phyloP scores from a whole-genome alignment of 345 rosid genomes.

The Euphorbia pulcherrima region DNA sequence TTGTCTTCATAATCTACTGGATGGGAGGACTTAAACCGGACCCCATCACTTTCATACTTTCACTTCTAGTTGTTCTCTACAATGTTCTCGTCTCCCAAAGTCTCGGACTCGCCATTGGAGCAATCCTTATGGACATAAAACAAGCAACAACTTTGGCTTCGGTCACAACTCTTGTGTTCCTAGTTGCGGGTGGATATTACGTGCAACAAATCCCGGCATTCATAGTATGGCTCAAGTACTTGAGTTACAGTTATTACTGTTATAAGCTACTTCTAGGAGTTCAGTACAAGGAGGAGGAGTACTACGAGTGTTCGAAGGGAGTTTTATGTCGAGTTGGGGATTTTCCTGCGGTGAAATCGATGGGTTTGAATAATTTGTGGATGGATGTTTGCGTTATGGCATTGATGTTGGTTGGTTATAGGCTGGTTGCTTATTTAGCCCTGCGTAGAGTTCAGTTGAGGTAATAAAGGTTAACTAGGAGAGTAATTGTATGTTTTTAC shows the following conservation, averaged over 20 bases:
- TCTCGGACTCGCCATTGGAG: constrained; percentile 91
- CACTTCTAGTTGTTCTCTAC: constrained; percentile 81
- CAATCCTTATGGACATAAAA: constrained; percentile 92
- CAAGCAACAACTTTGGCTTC: constrained; percentile 97
- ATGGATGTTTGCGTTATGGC: constrained; percentile 81
- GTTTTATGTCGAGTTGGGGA: constrained; percentile 74
- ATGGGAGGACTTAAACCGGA: constrained; percentile 97
- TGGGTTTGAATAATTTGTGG: constrained; percentile 84
- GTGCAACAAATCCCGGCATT: constrained; percentile 90
- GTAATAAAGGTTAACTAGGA: constrained; percentile 17
- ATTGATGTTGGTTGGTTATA: constrained; percentile 84
- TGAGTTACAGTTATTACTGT: constrained; percentile 95
- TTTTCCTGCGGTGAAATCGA: constrained; percentile 73
- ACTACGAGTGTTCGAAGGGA: constrained; percentile 74
- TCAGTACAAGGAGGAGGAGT: constrained; percentile 68
- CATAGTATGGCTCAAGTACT: constrained; percentile 92
- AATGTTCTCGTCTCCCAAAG: constrained; percentile 91
- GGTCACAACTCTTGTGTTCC: constrained; percentile 90
- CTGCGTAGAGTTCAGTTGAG: constrained; percentile 67
- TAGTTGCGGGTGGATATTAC: constrained; percentile 94
- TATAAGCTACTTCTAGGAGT: constrained; percentile 95
- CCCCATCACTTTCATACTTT: constrained; percentile 68
- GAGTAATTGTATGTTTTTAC: not conserved
- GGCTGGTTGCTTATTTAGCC: constrained; percentile 77
- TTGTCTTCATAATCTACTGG: constrained; percentile 95